A percentile compares a stretch with the other conserved stretches of the same genome.
phyloP scores from a whole-genome alignment of 2,329 filamentous ascomycete species.

The Talaromyces sp. region DNA sequence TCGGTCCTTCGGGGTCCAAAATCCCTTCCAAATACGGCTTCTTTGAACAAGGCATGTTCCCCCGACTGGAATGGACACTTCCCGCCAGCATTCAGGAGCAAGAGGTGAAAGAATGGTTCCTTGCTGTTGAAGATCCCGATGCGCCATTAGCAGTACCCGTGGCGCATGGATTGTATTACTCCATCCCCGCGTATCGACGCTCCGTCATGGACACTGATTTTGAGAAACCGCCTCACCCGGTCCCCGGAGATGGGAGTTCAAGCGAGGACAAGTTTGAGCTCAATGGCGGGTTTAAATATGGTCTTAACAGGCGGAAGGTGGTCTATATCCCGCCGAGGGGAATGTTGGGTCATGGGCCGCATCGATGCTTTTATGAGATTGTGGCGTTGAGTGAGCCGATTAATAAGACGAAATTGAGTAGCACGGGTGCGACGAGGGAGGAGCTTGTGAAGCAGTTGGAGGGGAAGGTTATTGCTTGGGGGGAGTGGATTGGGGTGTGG shows the following conservation, averaged over 20 bases:
- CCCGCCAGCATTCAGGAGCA: background rate
- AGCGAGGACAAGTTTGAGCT: slow-evolving; percentile 22
- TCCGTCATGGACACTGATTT: slow-evolving; percentile 40
- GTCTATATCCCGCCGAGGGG: slow-evolving; percentile 49
- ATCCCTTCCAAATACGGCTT: slow-evolving; percentile 7
- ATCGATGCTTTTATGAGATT: slow-evolving; percentile 53
- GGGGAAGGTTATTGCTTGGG: slow-evolving; percentile 52
- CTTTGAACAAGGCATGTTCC: background rate
- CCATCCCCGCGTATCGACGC: slow-evolving; percentile 36
- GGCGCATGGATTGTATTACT: slow-evolving; percentile 21
- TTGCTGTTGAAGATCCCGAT: slow-evolving; percentile 22
- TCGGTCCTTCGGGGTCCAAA: slow-evolving; percentile 9
- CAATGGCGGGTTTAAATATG: slow-evolving; percentile 48
- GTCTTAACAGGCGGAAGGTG: slow-evolving; percentile 38
- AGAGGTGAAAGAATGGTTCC: slow-evolving; percentile 16
- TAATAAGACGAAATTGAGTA: slow-evolving; percentile 35
- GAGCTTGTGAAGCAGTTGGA: slow-evolving; percentile 44
- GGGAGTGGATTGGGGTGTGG: slow-evolving; percentile 46
- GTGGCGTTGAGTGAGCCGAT: slow-evolving; percentile 48
- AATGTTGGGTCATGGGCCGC: slow-evolving; percentile 50
- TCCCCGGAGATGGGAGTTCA: background rate
- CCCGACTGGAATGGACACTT: slow-evolving; percentile 5
- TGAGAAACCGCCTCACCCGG: slow-evolving; percentile 5
- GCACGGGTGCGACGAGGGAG: slow-evolving; percentile 39
- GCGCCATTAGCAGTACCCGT: slow-evolving; percentile 20